These are phyloP conservation scores for Metarhizium sp. DNA, from an alignment of 2,329 filamentous ascomycete species.

Conservation along the genomic window DNA sequence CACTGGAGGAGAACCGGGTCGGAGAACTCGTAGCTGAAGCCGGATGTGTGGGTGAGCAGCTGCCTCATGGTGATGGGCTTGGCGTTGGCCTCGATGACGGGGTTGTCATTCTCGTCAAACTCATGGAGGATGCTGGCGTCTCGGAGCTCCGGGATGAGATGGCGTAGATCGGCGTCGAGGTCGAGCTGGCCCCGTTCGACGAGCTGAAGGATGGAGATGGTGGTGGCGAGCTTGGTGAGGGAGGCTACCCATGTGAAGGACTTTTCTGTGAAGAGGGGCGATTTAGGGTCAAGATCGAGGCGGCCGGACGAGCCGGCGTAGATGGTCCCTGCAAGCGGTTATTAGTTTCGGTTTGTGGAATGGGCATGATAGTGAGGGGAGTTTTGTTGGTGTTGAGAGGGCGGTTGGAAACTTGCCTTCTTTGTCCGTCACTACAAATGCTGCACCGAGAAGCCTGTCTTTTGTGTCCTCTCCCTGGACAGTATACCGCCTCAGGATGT, in stretches of 20 bases:
- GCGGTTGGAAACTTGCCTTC: constrained; percentile 14
- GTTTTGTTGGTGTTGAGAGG: neutral
- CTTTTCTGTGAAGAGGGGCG: constrained; percentile 19
- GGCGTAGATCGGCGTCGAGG: constrained; percentile 28
- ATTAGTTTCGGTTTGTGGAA: neutral
- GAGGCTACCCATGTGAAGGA: constrained; percentile 30
- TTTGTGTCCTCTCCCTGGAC: constrained; percentile 18
- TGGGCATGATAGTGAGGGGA: too few species aligned
- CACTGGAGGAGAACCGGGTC: constrained; percentile 31
- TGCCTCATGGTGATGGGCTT: constrained; percentile 29
- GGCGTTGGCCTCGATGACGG: constrained; percentile 27
- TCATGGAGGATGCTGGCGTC: constrained; percentile 26
- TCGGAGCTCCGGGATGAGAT: constrained; percentile 23
- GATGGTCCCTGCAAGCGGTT: constrained; percentile 17
- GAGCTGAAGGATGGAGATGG: constrained; percentile 28
- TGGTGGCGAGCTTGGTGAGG: constrained; percentile 33
- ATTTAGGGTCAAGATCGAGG: constrained; percentile 17
- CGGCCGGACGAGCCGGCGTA: constrained; percentile 28
- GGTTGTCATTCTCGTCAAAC: constrained; percentile 24
- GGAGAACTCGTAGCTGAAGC: constrained; percentile 32
- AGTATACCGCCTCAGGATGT: constrained; percentile 21
- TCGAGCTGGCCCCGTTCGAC: constrained; percentile 24
- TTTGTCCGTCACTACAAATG: constrained; percentile 24
- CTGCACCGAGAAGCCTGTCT: constrained; percentile 25
- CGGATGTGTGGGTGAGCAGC: constrained; percentile 40